phyloP scores from a whole-genome alignment of 2,329 filamentous ascomycete species.

The Cercospora brassicicola region DNA sequence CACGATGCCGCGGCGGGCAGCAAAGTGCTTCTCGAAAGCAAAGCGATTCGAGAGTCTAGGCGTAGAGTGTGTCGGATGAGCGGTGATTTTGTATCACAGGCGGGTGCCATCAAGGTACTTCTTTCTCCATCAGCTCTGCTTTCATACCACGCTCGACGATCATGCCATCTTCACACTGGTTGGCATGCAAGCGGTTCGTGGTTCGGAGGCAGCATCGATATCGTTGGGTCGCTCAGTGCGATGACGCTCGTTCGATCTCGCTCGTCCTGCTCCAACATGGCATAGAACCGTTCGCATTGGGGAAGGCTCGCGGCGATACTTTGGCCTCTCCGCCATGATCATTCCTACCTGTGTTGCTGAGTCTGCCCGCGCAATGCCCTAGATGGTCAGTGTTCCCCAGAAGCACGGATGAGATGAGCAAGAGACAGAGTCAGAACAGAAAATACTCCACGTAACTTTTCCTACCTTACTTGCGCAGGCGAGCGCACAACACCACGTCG shows the following conservation, averaged over 20 bases:
- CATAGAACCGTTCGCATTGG: neutral
- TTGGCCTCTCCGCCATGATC: neutral
- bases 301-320: neutral
- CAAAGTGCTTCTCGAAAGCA: neutral
- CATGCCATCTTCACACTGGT: neutral
- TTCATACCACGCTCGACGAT: neutral
- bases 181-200: neutral
- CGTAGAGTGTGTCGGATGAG: neutral
- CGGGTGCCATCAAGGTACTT: conserved; percentile 5
- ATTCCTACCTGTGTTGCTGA: neutral
- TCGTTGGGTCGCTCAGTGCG: neutral
- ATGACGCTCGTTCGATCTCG: neutral
- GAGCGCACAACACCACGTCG: conserved; percentile 78
- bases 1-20: neutral
- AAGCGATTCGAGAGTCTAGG: neutral
- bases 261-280: neutral
- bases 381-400: neutral
- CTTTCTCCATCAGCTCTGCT: neutral
- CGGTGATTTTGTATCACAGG: neutral
- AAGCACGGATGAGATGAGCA: neutral
- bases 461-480: conserved; percentile 38
- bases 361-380: neutral
- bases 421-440: neutral
- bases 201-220: neutral
- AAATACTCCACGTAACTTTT: conserved; percentile 5